Conservation (phyloP, 1,284 basidiomycete species). For the Melampsora americana region DNA sequence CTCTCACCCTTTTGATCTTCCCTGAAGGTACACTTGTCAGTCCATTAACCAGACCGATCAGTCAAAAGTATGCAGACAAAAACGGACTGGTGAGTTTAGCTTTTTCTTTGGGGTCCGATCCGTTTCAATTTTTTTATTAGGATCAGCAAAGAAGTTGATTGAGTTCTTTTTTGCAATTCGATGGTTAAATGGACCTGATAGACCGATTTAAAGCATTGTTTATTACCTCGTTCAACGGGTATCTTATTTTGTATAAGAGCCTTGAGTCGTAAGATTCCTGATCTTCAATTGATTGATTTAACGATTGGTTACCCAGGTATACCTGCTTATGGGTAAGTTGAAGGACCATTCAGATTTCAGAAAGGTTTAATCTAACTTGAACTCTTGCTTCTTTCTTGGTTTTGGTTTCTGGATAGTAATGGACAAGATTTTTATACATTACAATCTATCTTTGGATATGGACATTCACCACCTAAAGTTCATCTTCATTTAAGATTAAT, state of each 20-base stretch:
- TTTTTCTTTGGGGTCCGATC: too few species aligned
- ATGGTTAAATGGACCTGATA: too few species aligned
- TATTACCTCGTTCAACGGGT: constrained; percentile 87
- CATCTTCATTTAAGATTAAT: constrained; percentile 73
- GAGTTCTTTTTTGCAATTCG: too few species aligned
- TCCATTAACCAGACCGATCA: constrained; percentile 73
- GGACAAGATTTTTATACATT: constrained; percentile 83
- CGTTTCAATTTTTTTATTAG: too few species aligned
- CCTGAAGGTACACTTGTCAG: constrained; percentile 90
- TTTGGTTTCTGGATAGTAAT: constrained; percentile 59
- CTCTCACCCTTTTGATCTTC: constrained; percentile 79
- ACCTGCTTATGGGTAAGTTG: constrained; percentile 56
- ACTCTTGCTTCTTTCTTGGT: neutral
- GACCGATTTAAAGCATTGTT: constrained; percentile 67
- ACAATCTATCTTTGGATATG: constrained; percentile 77
- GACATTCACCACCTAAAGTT: constrained; percentile 76
- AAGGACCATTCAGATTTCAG: too few species aligned
- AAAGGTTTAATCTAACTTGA: constrained; percentile 52
- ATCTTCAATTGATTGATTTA: constrained; percentile 77
- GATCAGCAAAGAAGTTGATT: too few species aligned
- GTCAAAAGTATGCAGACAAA: constrained; percentile 77
- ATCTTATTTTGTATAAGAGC: constrained; percentile 79
- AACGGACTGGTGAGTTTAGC: constrained; percentile 71
- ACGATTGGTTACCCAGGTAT: constrained; percentile 85
- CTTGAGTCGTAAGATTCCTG: constrained; percentile 70